Evolutionary conservation across 192 early-diverging fungal genomes (phyloP).

Genomic region (Umbelopsis isabellina): DNA sequence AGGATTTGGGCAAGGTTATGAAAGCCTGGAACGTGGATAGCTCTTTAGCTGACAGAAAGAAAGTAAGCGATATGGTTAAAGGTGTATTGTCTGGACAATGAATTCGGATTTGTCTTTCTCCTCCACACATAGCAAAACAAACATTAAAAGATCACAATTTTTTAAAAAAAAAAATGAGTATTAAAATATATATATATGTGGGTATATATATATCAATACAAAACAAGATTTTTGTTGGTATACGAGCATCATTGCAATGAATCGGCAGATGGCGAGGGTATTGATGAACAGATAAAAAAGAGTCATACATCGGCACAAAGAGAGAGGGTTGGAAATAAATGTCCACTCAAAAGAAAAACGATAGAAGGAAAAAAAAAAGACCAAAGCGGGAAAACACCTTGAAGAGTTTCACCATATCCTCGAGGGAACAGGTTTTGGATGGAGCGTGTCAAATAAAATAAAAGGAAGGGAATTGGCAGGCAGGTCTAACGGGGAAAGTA

Average conservation of each 20-base stretch:
- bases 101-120: neutral
- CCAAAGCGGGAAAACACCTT: too few species aligned
- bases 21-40: constrained; percentile 73
- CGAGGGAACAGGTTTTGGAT: too few species aligned
- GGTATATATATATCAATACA: too few species aligned
- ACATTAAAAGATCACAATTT: neutral
- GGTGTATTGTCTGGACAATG: constrained; percentile 38
- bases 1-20: constrained; percentile 89
- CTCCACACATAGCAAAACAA: neutral
- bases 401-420: too few species aligned
- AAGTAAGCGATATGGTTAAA: constrained; percentile 78
- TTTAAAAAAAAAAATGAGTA: too few species aligned
- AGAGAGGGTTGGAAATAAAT: neutral
- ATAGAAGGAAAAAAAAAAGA: too few species aligned
- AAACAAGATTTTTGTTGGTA: constrained; percentile 1
- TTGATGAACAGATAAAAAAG: constrained; percentile 3
- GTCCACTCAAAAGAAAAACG: neutral
- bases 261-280: constrained; percentile 19
- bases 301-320: constrained; percentile 12
- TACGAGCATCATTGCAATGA: constrained; percentile 18
- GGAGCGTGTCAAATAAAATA: too few species aligned
- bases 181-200: too few species aligned
- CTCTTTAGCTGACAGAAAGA: constrained; percentile 74
- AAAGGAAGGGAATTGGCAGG: too few species aligned
- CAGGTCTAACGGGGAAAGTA: too few species aligned